These are phyloP conservation scores for Cubamyces lactineus DNA, from an alignment of 768 basidiomycete species.

Conservation along the genomic window DNA sequence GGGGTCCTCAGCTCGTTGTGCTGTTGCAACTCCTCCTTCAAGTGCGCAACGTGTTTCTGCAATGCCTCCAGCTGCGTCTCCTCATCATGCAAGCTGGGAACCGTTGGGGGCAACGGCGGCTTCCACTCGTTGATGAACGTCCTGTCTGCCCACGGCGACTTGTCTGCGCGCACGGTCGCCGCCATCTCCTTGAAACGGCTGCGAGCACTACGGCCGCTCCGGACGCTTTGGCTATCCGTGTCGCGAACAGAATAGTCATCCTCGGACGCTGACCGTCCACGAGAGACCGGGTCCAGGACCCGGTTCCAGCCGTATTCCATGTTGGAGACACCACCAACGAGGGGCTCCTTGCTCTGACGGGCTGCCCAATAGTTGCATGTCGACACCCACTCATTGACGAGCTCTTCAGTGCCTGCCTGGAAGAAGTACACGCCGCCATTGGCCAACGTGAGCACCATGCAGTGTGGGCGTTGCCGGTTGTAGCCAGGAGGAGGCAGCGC, in stretches of 20 bases:
- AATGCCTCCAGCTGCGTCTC: slow-evolving; percentile 91
- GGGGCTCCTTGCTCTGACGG: slow-evolving; percentile 90
- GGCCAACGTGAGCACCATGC: slow-evolving; percentile 90
- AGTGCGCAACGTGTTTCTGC: slow-evolving; percentile 71
- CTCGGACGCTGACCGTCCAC: slow-evolving; percentile 60
- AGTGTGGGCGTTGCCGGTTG: slow-evolving; percentile 86
- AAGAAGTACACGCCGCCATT: slow-evolving; percentile 95
- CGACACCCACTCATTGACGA: slow-evolving; percentile 98
- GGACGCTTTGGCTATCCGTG: slow-evolving; percentile 64
- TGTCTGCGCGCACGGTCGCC: slow-evolving; percentile 62
- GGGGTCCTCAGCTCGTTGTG: slow-evolving; percentile 86
- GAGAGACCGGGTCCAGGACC: slow-evolving; percentile 55
- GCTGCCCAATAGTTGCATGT: slow-evolving; percentile 99
- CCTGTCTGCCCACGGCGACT: slow-evolving; percentile 79
- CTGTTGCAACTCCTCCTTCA: slow-evolving; percentile 78
- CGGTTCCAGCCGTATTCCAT: slow-evolving; percentile 99
- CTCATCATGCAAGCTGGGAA: slow-evolving; percentile 87
- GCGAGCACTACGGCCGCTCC: slow-evolving; percentile 73
- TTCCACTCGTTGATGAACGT: slow-evolving; percentile 93
- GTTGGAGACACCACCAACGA: slow-evolving; percentile 95
- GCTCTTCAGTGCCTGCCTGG: slow-evolving; percentile 97
- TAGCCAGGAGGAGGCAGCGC: slow-evolving; percentile 91
- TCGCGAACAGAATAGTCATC: slow-evolving; percentile 50
- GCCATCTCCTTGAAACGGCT: slow-evolving; percentile 74
- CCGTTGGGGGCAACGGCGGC: slow-evolving; percentile 80